These are phyloP conservation scores for Podaxis carcinomalis DNA, from an alignment of 768 basidiomycete genomes.

Conservation along the genomic window DNA sequence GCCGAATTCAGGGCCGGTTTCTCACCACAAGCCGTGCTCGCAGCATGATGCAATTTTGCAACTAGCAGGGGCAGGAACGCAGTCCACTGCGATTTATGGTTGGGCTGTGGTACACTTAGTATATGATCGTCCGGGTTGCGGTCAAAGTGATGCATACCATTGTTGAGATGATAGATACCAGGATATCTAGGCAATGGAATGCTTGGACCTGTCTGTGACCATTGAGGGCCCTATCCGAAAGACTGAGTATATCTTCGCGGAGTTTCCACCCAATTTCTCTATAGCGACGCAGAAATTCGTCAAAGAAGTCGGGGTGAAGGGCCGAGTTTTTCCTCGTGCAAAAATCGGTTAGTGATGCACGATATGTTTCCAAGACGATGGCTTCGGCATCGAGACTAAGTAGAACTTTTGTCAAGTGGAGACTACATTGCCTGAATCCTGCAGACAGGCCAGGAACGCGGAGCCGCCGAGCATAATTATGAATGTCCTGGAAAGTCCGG, in stretches of 20 bases:
- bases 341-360: slow-evolving; percentile 68
- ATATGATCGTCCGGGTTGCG: neutral
- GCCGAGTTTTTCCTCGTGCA: slow-evolving; percentile 76
- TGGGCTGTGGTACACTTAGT: slow-evolving; percentile 19
- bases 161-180: slow-evolving; percentile 52
- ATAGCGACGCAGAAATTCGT: slow-evolving; percentile 68
- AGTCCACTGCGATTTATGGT: slow-evolving; percentile 32
- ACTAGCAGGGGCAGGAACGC: slow-evolving; percentile 50
- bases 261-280: slow-evolving; percentile 64
- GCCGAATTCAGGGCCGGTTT: slow-evolving; percentile 44
- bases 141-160: slow-evolving; percentile 32
- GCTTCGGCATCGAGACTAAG: slow-evolving; percentile 38
- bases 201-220: slow-evolving; percentile 72
- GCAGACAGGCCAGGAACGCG: slow-evolving; percentile 58
- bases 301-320: slow-evolving; percentile 70
- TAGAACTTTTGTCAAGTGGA: slow-evolving; percentile 60
- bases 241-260: slow-evolving; percentile 52
- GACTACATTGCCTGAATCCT: slow-evolving; percentile 62
- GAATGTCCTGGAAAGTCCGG: slow-evolving; percentile 57
- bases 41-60: slow-evolving; percentile 41
- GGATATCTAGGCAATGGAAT: slow-evolving; percentile 63
- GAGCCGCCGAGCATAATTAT: slow-evolving; percentile 65
- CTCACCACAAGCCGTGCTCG: slow-evolving; percentile 46
- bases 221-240: slow-evolving; percentile 63
- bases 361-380: slow-evolving; percentile 51